Percentiles rank a stretch among this genome's conserved stretches.
Evolutionary conservation across 805 yeast species (phyloP).

Genomic region (Tetrapisispora iriomotensis): DNA sequence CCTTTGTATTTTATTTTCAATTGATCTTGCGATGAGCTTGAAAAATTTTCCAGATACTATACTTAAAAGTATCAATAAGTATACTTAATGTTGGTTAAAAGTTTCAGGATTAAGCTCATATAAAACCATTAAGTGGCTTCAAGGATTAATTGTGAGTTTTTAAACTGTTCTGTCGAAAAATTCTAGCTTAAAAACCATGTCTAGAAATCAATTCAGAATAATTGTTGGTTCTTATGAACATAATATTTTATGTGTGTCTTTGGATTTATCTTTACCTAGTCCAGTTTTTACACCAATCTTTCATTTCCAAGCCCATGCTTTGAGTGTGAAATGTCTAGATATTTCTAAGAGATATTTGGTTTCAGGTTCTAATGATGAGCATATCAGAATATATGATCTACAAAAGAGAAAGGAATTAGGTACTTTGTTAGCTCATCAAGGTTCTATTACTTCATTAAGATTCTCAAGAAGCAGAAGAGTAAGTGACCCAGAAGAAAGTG

Average conservation of each 20-base stretch:
- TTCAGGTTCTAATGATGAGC: slow-evolving; percentile 93
- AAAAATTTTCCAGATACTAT: no score
- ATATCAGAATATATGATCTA: slow-evolving; percentile 84
- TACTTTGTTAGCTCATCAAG: slow-evolving; percentile 77
- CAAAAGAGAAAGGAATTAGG: slow-evolving; percentile 93
- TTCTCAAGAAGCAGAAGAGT: slow-evolving; percentile 47
- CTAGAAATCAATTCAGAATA: slow-evolving; percentile 50
- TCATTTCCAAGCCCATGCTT: slow-evolving; percentile 90
- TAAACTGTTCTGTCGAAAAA: no score
- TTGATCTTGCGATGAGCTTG: no score
- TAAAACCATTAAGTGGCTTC: no score
- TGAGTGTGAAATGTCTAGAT: slow-evolving; percentile 79
- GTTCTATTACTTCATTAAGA: slow-evolving; percentile 68
- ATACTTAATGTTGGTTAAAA: no score
- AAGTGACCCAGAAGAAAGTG: slow-evolving; percentile 8
- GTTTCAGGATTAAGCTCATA: no score
- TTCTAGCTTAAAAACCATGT: no score
- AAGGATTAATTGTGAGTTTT: no score
- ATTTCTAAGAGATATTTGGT: slow-evolving; percentile 76
- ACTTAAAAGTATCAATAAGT: no score
- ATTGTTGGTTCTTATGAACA: slow-evolving; percentile 96
- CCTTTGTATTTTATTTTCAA: no score
- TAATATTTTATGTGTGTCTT: slow-evolving; percentile 72
- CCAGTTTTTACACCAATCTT: slow-evolving; percentile 86
- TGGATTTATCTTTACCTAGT: slow-evolving; percentile 41